Conservation (phyloP, 164 flowering plant genomes). For the Santalum album region DNA sequence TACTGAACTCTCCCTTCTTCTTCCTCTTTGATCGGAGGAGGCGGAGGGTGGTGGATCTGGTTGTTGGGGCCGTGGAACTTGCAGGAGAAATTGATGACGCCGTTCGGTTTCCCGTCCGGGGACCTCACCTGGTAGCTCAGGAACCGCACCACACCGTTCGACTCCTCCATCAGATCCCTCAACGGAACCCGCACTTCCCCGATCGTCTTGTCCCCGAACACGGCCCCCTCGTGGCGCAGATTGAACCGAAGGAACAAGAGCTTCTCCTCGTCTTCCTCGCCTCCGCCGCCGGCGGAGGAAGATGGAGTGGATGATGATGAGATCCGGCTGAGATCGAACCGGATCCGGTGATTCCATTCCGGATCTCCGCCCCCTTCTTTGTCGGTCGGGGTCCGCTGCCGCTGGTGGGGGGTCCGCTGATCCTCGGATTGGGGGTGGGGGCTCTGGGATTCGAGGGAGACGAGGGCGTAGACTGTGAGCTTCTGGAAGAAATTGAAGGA, state of each 20-base stretch:
- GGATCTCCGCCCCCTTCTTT: slow-evolving; percentile 39
- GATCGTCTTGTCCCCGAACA: slow-evolving; percentile 31
- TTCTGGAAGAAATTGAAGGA: slow-evolving; percentile 62
- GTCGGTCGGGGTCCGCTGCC: slow-evolving; percentile 27
- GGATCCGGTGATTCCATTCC: slow-evolving; percentile 50
- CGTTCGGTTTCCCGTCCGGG: slow-evolving; percentile 40
- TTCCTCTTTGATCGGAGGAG: too few relatives aligned
- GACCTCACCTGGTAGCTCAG: slow-evolving; percentile 40
- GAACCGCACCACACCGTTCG: slow-evolving; percentile 21
- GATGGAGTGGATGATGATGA: too few relatives aligned
- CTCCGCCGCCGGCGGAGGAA: too few relatives aligned
- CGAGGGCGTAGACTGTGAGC: slow-evolving; percentile 26
- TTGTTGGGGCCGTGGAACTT: slow-evolving; percentile 4
- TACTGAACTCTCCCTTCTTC: too few relatives aligned
- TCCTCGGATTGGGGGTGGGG: neutral
- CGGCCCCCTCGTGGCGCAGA: slow-evolving; percentile 17
- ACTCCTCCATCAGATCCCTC: slow-evolving; percentile 23
- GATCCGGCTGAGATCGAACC: slow-evolving; percentile 20
- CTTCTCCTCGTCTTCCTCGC: slow-evolving; percentile 10
- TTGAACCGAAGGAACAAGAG: slow-evolving; percentile 38
- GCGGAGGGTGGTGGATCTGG: too few relatives aligned
- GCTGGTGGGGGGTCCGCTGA: neutral
- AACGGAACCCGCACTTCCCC: slow-evolving; percentile 50
- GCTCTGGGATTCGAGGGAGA: slow-evolving; percentile 23
- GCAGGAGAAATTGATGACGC: slow-evolving; percentile 42